phyloP scores from a whole-genome alignment of 139 green algal species.

The Chlamydomonas applanata region DNA sequence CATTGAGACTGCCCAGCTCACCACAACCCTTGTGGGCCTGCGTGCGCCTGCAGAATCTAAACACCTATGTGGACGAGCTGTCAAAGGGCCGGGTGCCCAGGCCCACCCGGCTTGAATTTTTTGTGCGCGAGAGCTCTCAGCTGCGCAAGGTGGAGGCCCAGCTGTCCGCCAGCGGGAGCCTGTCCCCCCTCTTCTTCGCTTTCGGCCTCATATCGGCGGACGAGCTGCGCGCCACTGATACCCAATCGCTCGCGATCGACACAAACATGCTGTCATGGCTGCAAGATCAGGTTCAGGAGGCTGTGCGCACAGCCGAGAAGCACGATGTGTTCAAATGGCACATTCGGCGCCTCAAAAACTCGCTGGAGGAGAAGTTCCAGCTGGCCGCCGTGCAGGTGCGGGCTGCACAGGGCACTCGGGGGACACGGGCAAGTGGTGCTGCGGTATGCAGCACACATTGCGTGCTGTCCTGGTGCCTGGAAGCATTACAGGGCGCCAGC shows the following conservation, averaged over 20 bases:
- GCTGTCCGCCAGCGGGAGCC: slow-evolving; percentile 63
- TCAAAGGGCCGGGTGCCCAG: slow-evolving; percentile 32
- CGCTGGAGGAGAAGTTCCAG: slow-evolving; percentile 62
- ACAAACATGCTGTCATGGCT: slow-evolving; percentile 79
- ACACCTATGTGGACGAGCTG: slow-evolving; percentile 78
- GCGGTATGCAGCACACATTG: too few species aligned
- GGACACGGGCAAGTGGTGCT: too few species aligned
- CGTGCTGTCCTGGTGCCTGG: too few species aligned
- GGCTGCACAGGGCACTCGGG: too few species aligned
- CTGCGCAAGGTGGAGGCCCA: slow-evolving; percentile 50
- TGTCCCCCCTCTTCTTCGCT: slow-evolving; percentile 77
- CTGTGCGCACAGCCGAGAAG: slow-evolving; percentile 66
- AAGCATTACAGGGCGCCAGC: not conserved
- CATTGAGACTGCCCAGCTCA: not conserved
- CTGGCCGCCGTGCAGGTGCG: slow-evolving; percentile 65
- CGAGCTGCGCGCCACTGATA: slow-evolving; percentile 44
- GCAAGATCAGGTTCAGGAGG: slow-evolving; percentile 62
- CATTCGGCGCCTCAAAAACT: slow-evolving; percentile 50
- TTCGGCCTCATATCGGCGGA: slow-evolving; percentile 82
- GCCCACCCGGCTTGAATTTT: slow-evolving; percentile 56
- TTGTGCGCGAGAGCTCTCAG: slow-evolving; percentile 43
- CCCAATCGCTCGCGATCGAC: slow-evolving; percentile 29
- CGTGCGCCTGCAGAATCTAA: slow-evolving; percentile 55
- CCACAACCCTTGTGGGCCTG: not conserved
- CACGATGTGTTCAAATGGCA: slow-evolving; percentile 68